Evolutionary conservation across 495 filamentous ascomycete species (phyloP), one percentile per base, ranked within the genome.

Genomic region (Collariella sp.): DNA sequence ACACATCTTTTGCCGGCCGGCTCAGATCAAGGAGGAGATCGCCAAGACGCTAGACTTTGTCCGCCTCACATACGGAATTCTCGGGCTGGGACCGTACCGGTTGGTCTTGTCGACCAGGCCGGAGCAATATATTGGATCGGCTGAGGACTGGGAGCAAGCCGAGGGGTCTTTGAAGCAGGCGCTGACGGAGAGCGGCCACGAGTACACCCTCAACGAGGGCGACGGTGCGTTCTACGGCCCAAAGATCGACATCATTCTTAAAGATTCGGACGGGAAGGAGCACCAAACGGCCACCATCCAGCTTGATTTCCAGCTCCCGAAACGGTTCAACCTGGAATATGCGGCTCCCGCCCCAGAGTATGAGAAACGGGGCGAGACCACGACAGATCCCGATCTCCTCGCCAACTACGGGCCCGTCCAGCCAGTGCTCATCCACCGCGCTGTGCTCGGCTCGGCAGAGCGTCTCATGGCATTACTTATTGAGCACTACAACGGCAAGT

Each of bases 141-240:
- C 79, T 6, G 82, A 87, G 39, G 84, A 94, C 63, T 96, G 91
- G 91, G 79, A 88, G 18, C 77, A 77, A 55, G 91, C 91, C 1
- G 91, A 96, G 66, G 63, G 60, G 12, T 84, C 88, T 42, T 72
- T 96, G 45, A 83, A 76, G 47, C 65, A 79, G 43, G 86, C 89
- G 1, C 71, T 96, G 26, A 74, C 85, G 47, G 74, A 70, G 10
- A 86, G 79, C 22, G 82, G 82, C 3, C 76, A 79, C 43, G 63
- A 76, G 22, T 95, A 87, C 86, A 76, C 75, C 0, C 33, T 90
- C 47, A 90, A 87, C 57, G 77, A 83, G 56, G 89, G 88, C 7
- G 91, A 95, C 55, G 91, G 91, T 24, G 91, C 91, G 6, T 96
- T 96, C 63, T 96, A 95, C 67, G 91, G 91, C 0, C 91, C 91